Conservation (phyloP, 768 basidiomycete genomes). For the Russula compacta region DNA sequence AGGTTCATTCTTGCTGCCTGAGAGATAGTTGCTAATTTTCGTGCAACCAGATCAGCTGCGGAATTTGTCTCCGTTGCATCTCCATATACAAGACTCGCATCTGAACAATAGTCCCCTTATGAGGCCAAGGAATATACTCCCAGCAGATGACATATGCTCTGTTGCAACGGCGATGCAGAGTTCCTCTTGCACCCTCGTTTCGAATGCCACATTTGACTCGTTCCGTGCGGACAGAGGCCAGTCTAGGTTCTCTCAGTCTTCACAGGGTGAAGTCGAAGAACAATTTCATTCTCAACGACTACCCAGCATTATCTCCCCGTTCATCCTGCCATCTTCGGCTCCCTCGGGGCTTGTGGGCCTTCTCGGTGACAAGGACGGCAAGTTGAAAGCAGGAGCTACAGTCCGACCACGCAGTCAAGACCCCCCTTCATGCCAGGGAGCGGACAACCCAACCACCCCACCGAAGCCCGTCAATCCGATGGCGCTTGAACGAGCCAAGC, state of each 20-base stretch:
- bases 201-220: conserved; percentile 3
- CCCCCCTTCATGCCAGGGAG: neutral
- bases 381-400: conserved; percentile 45
- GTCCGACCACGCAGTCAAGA: conserved; percentile 30
- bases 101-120: neutral
- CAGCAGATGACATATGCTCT: neutral
- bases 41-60: neutral
- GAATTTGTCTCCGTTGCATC: neutral
- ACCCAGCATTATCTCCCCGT: conserved; percentile 46
- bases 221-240: neutral
- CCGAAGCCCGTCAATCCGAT: conserved; percentile 27
- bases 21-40: neutral
- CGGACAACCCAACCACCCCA: neutral
- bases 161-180: neutral
- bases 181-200: neutral
- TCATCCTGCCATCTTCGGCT: conserved; percentile 40
- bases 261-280: neutral
- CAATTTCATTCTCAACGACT: conserved; percentile 23
- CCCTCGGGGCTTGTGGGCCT: conserved; percentile 51
- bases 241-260: neutral
- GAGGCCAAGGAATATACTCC: neutral
- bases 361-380: conserved; percentile 51
- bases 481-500: conserved; percentile 59
- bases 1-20: neutral
- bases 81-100: neutral